Percentiles rank a stretch among this genome's conserved stretches.
These are phyloP conservation scores for Gracilaria vermiculophylla DNA, from an alignment of 23 red algal species.

Conservation along the genomic window DNA sequence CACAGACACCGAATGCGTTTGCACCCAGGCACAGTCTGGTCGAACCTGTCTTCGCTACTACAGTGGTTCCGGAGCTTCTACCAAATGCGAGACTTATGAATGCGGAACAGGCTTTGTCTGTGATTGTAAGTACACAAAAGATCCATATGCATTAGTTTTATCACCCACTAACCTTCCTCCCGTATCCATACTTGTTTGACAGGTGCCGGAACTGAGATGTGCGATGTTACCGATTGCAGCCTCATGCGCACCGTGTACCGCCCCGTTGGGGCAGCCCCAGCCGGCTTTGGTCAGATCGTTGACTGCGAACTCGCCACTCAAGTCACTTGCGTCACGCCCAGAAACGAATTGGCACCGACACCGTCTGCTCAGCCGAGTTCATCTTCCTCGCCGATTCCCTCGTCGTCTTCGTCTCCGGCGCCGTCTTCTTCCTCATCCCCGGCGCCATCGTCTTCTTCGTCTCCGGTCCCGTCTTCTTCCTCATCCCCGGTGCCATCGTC, in stretches of 20 bases:
- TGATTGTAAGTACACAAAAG: conserved; percentile 22
- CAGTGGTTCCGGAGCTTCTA: conserved; percentile 7
- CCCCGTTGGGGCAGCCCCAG: neutral
- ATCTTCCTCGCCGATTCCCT: neutral
- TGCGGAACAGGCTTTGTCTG: conserved; percentile 31
- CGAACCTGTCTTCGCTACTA: conserved; percentile 17
- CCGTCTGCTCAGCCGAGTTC: neutral
- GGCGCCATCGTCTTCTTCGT: neutral
- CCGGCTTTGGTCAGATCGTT: conserved; percentile 10
- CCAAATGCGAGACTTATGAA: conserved; percentile 27
- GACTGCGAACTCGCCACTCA: conserved; percentile 10
- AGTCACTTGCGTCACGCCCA: conserved; percentile 32
- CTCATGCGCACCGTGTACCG: conserved; percentile 16
- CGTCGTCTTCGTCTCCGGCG: neutral
- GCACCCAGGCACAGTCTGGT: neutral
- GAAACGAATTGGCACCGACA: neutral
- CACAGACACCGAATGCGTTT: conserved; percentile 22
- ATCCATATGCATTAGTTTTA: neutral
- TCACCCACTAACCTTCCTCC: neutral
- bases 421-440: neutral
- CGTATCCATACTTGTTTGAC: too few species aligned
- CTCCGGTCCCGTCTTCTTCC: neutral
- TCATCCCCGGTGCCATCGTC: neutral
- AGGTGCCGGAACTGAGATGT: conserved; percentile 28
- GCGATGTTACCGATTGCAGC: conserved; percentile 45